A percentile compares a stretch with the other conserved stretches of the same genome.
phyloP scores from a whole-genome alignment of 2,329 filamentous ascomycete genomes.

The Penicillium sp. region DNA sequence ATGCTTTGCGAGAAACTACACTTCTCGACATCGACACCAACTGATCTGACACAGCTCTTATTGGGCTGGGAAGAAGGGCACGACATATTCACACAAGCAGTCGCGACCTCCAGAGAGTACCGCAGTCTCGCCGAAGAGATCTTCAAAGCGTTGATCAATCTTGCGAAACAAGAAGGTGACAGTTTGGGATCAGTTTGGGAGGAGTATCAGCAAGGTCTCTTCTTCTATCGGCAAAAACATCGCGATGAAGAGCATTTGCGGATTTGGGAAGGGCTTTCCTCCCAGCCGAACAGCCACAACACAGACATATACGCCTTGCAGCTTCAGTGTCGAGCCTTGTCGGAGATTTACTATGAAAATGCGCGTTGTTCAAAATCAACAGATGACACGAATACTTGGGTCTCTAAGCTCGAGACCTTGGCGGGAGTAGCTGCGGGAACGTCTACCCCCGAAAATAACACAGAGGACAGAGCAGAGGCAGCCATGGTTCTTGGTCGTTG shows the following conservation, averaged over 20 bases:
- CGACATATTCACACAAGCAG: background rate
- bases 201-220: background rate
- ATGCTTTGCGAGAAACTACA: background rate
- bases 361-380: background rate
- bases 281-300: background rate
- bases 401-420: background rate
- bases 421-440: background rate
- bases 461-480: background rate
- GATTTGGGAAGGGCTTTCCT: background rate
- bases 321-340: background rate
- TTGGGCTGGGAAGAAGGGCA: background rate
- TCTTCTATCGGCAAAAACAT: background rate
- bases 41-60: background rate
- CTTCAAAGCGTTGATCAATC: background rate
- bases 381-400: background rate
- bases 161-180: background rate
- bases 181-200: background rate
- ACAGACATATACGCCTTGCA: background rate
- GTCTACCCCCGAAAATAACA: background rate
- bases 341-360: background rate
- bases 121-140: background rate
- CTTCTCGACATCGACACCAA: background rate
- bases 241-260: background rate
- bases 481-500: background rate
- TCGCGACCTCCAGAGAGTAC: background rate